A percentile compares a stretch with the other conserved stretches of the same genome.
These are phyloP conservation scores for Lolium multiflorum DNA, from an alignment of 176 grass and related monocot species.

Conservation along the genomic window DNA sequence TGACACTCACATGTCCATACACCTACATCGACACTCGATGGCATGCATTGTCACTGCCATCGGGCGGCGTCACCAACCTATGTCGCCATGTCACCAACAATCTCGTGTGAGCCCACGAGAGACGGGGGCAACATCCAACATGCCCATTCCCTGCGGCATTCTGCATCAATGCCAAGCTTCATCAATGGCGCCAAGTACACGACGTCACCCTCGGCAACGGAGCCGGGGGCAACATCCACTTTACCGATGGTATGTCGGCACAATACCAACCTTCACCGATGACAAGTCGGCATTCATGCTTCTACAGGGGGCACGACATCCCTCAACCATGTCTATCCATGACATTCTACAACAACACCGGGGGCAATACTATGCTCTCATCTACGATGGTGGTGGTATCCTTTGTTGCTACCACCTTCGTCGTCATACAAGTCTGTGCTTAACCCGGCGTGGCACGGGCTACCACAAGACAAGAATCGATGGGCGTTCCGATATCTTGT, in stretches of 20 bases:
- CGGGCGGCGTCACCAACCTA: neutral
- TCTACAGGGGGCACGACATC: neutral
- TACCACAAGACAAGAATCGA: neutral
- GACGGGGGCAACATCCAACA: neutral
- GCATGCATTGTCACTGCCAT: neutral
- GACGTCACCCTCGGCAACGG: neutral
- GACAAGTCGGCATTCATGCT: neutral
- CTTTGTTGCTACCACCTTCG: too few relatives aligned
- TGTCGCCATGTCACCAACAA: neutral
- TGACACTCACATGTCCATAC: too few relatives aligned
- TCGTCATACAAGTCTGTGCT: too few relatives aligned
- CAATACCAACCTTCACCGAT: neutral
- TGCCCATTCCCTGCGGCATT: too few relatives aligned
- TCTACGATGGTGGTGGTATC: too few relatives aligned
- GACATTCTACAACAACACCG: neutral
- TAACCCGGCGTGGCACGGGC: too few relatives aligned
- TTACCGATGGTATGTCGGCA: too few relatives aligned
- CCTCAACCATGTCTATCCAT: neutral
- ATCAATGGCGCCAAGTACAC: too few relatives aligned
- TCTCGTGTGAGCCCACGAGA: too few relatives aligned
- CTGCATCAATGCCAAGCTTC: too few relatives aligned
- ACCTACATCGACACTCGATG: too few relatives aligned
- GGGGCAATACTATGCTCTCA: too few relatives aligned
- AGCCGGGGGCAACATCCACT: neutral
- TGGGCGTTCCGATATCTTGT: neutral